Evolutionary conservation across 352 stramenopile genomes (phyloP).

Genomic region (Phytopythium litorale): DNA sequence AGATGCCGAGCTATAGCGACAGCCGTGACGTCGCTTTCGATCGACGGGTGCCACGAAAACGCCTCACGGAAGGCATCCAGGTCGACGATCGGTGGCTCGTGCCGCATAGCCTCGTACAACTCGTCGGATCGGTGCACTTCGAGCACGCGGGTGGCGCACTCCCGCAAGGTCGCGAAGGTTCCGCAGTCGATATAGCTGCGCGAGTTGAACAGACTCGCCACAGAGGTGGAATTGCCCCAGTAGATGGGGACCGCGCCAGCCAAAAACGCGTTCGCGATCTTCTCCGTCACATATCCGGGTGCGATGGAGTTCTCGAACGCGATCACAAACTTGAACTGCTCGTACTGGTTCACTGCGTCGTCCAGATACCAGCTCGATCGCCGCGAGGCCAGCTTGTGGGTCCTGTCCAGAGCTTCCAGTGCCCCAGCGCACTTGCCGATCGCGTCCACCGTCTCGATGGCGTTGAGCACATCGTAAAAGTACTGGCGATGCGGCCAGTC

Average conservation of each 20-base stretch:
- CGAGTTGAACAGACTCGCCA: slow-evolving; percentile 37
- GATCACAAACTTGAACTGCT: slow-evolving; percentile 57
- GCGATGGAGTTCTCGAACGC: slow-evolving; percentile 55
- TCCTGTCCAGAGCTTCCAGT: slow-evolving; percentile 2
- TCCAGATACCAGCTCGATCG: slow-evolving; percentile 29
- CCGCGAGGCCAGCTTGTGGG: slow-evolving; percentile 3
- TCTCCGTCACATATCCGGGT: slow-evolving; percentile 60
- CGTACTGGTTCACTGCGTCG: slow-evolving; percentile 30
- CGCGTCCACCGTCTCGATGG: slow-evolving; percentile 39
- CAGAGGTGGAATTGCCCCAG: slow-evolving; percentile 37
- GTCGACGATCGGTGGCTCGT: slow-evolving; percentile 29
- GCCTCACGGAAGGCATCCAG: slow-evolving; percentile 19
- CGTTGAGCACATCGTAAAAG: slow-evolving; percentile 47
- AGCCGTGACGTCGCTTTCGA: slow-evolving; percentile 11
- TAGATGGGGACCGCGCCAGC: slow-evolving; percentile 57
- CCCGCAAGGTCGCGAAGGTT: slow-evolving; percentile 26
- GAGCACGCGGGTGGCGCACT: slow-evolving; percentile 32
- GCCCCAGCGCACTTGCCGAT: slow-evolving; percentile 34
- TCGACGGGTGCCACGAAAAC: slow-evolving; percentile 45
- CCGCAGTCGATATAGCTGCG: slow-evolving; percentile 55
- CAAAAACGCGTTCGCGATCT: slow-evolving; percentile 57
- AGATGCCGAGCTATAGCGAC: not conserved
- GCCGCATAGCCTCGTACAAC: slow-evolving; percentile 31
- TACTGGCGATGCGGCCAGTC: slow-evolving; percentile 45
- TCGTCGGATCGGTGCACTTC: slow-evolving; percentile 28